Percentiles rank a stretch among this genome's conserved stretches.
Conservation (phyloP, 805 yeast species). For the Metschnikowia kofuensis region DNA sequence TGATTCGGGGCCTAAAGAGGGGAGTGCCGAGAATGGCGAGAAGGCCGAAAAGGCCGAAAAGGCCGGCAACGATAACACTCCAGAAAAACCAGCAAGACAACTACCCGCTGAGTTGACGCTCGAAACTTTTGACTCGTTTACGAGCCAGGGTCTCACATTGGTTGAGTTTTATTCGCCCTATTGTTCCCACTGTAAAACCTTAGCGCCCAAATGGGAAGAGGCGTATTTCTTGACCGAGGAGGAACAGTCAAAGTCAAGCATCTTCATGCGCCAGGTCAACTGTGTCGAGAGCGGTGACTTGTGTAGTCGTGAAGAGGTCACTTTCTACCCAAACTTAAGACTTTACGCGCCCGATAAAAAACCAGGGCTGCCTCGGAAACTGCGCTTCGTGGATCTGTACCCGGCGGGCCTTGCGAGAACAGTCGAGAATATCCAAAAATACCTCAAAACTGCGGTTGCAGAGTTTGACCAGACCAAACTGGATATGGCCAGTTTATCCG, state of each 20-base stretch:
- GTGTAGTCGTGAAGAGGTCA: conserved; percentile 64
- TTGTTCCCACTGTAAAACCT: conserved; percentile 73
- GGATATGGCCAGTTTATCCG: conserved; percentile 42
- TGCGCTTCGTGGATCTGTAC: conserved; percentile 38
- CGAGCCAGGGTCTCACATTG: conserved; percentile 60
- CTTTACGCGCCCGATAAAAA: conserved; percentile 59
- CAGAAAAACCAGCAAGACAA: too few species aligned
- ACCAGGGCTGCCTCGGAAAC: conserved; percentile 21
- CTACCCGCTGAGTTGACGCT: conserved; percentile 53
- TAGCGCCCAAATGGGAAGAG: conserved; percentile 82
- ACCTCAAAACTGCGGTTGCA: conserved; percentile 51
- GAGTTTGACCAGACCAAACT: conserved; percentile 41
- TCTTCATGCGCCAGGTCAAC: conserved; percentile 73
- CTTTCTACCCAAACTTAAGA: conserved; percentile 66
- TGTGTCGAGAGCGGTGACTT: conserved; percentile 86
- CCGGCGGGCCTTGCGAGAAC: conserved; percentile 48
- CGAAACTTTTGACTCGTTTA: conserved; percentile 47
- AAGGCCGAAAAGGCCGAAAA: too few species aligned
- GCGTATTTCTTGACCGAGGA: conserved; percentile 50
- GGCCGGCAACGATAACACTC: too few species aligned
- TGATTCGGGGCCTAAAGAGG: too few species aligned
- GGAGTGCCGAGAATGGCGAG: neutral
- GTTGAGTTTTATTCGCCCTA: conserved; percentile 90
- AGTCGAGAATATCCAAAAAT: conserved; percentile 48
- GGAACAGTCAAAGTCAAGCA: conserved; percentile 42